These are phyloP conservation scores for Brassica balearica DNA, from an alignment of 441 rosid species.

Conservation along the genomic window DNA sequence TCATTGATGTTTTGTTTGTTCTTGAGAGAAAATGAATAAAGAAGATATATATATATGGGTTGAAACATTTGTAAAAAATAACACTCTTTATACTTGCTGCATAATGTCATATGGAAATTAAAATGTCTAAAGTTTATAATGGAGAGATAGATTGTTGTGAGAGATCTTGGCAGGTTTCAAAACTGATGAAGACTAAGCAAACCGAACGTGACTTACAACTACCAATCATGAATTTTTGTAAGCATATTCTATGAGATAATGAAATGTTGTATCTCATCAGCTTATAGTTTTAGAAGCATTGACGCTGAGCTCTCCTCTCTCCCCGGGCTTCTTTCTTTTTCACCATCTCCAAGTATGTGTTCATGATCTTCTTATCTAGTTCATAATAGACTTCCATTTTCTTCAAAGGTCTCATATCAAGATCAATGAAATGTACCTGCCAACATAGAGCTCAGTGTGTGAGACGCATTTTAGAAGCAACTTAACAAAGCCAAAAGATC, in stretches of 20 bases:
- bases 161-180: neutral
- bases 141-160: neutral
- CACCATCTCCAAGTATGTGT: slow-evolving; percentile 53
- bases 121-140: neutral
- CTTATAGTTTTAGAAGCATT: slow-evolving; percentile 2
- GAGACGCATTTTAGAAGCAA: neutral
- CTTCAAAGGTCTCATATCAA: slow-evolving; percentile 87
- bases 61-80: slow-evolving; percentile 24
- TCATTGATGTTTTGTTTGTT: slow-evolving; percentile 32
- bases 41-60: slow-evolving; percentile 31
- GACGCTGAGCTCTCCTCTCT: slow-evolving; percentile 18
- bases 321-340: slow-evolving; percentile 39
- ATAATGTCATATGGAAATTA: too few species aligned
- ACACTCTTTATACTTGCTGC: too few species aligned
- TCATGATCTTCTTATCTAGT: slow-evolving; percentile 71
- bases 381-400: slow-evolving; percentile 76
- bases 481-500: neutral
- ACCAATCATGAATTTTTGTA: neutral
- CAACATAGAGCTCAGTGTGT: neutral
- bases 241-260: slow-evolving; percentile 1
- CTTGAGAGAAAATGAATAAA: neutral
- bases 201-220: neutral
- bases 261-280: neutral
- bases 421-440: slow-evolving; percentile 80
- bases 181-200: neutral